Evolutionary conservation across 2,329 filamentous ascomycete genomes (phyloP).

Genomic region (Botryotinia convoluta): DNA sequence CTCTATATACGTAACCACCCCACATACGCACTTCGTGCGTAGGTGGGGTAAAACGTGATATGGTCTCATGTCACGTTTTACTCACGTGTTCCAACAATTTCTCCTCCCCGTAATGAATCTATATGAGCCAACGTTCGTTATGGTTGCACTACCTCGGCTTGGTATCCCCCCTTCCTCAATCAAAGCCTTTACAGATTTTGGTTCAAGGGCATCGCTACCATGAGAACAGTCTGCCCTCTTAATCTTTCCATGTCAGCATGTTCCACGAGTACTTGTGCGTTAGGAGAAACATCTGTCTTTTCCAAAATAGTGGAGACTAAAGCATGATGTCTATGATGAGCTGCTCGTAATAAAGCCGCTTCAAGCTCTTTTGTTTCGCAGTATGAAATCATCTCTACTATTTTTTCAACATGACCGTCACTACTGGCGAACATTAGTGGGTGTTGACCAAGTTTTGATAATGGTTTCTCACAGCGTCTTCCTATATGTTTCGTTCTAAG

Average conservation of each 20-base stretch:
- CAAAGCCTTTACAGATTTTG: neutral
- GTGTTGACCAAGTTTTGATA: slow-evolving; percentile 26
- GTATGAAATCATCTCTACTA: slow-evolving; percentile 21
- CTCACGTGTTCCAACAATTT: no score
- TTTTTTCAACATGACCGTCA: slow-evolving; percentile 30
- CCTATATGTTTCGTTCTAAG: slow-evolving; percentile 25
- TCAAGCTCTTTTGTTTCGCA: neutral
- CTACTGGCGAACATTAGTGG: slow-evolving; percentile 39
- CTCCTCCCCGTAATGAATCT: no score
- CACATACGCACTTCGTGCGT: no score
- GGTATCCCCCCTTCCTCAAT: neutral
- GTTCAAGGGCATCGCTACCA: neutral
- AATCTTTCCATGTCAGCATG: no score
- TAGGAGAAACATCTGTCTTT: neutral
- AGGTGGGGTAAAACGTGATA: no score
- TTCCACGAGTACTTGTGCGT: neutral
- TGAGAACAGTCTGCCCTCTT: neutral
- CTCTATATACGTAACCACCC: no score
- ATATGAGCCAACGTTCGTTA: no score
- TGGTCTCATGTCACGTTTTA: no score
- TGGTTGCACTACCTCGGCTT: neutral
- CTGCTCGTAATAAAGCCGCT: neutral
- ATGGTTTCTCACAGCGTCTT: neutral
- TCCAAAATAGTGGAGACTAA: neutral
- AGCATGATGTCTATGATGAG: neutral